These are phyloP conservation scores for Backusella sp. DNA, from an alignment of 192 early-diverging fungal genomes.

Conservation along the genomic window DNA sequence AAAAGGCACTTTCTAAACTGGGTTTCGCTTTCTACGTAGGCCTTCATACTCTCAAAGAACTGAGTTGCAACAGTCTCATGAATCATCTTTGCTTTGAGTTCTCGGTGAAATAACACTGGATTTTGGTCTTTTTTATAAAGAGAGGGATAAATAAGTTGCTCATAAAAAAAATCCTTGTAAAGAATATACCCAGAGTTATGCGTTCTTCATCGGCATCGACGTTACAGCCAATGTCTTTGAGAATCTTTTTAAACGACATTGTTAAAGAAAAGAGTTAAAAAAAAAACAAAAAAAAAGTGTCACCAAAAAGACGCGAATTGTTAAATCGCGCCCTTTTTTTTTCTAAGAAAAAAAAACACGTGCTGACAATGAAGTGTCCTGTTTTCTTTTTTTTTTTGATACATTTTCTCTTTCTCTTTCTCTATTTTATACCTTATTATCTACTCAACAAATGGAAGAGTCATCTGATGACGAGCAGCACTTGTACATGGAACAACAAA, in stretches of 20 bases:
- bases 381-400: not conserved
- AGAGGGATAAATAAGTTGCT: too few relatives aligned
- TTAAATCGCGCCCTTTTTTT: not conserved
- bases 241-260: not conserved
- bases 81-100: slow-evolving; percentile 8
- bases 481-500: not conserved
- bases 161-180: too few relatives aligned
- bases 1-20: slow-evolving; percentile 25
- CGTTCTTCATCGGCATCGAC: not conserved
- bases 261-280: not conserved
- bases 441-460: slow-evolving; percentile 15
- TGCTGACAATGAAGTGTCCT: not conserved
- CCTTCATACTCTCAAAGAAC: slow-evolving; percentile 19
- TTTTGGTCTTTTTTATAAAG: not conserved
- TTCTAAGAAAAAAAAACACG: not conserved
- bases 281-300: not conserved
- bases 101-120: slow-evolving; percentile 18
- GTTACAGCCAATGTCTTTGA: slow-evolving; percentile 6
- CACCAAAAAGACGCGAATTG: not conserved
- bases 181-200: not conserved
- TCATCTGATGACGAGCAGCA: slow-evolving; percentile 26
- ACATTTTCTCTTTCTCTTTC: not conserved
- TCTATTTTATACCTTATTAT: too few relatives aligned
- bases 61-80: not conserved
- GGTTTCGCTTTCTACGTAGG: not conserved